These are phyloP conservation scores for Taiozyma onychis DNA, from an alignment of 1,139 yeast genomes.

Conservation along the genomic window DNA sequence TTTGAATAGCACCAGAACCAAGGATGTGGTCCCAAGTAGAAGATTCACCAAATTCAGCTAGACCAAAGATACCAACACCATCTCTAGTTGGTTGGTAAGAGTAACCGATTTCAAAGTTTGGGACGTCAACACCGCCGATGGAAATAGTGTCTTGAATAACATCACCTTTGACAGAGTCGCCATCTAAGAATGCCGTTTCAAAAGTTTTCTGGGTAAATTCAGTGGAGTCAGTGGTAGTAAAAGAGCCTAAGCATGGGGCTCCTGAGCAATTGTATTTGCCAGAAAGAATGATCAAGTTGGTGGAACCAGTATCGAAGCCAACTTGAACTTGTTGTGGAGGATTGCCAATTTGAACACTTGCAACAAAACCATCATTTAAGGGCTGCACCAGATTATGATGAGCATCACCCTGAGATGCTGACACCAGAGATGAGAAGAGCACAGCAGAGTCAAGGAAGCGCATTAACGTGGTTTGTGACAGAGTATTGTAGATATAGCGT, in stretches of 20 bases:
- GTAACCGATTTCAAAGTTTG: conserved; percentile 5
- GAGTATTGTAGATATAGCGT: background rate
- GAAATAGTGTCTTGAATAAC: conserved; percentile 13
- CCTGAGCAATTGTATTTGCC: conserved; percentile 3
- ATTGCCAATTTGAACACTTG: conserved; percentile 42
- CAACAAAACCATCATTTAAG: conserved; percentile 9
- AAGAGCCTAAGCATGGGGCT: conserved; percentile 36
- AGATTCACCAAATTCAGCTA: conserved; percentile 3
- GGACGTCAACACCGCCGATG: conserved; percentile 7
- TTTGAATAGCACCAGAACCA: conserved; percentile 4
- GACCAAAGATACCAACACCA: conserved; percentile 10
- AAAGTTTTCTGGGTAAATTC: conserved; percentile 18
- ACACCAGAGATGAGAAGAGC: background rate
- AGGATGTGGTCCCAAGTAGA: conserved; percentile 1
- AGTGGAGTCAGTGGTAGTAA: conserved; percentile 35
- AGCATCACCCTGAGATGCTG: conserved; percentile 4
- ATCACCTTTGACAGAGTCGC: conserved; percentile 11
- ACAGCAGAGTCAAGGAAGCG: background rate
- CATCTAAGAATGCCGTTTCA: conserved; percentile 13
- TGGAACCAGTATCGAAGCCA: conserved; percentile 58
- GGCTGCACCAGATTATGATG: conserved; percentile 1
- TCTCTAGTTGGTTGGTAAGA: conserved; percentile 2
- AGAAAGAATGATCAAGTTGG: conserved; percentile 47
- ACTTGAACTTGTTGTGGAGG: conserved; percentile 40
- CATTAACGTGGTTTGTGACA: background rate